A percentile compares a stretch with the other conserved stretches of the same genome.
Evolutionary conservation across 345 rosid genomes (phyloP).

Genomic region (Salix udensis): DNA sequence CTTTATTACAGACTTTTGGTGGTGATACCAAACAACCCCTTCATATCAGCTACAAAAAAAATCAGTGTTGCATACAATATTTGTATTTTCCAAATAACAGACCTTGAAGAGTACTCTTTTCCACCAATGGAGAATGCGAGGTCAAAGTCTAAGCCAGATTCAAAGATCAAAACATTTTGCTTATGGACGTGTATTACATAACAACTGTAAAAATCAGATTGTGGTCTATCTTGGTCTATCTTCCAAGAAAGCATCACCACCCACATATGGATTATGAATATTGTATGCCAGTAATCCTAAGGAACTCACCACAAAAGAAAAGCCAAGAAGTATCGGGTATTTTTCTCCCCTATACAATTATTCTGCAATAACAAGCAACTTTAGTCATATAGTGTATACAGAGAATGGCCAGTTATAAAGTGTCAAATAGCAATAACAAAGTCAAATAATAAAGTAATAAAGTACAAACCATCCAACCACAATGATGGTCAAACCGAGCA

Average conservation of each 20-base stretch:
- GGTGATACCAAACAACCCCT: too few species aligned
- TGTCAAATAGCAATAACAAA: neutral
- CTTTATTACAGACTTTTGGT: too few species aligned
- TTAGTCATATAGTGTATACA: neutral
- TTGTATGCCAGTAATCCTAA: neutral
- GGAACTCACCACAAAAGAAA: slow-evolving; percentile 87
- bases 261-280: neutral
- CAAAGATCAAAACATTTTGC: too few species aligned
- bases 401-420: neutral
- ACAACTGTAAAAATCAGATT: neutral
- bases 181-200: neutral
- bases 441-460: neutral
- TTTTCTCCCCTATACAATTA: slow-evolving; percentile 89
- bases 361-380: slow-evolving; percentile 51
- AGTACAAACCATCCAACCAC: slow-evolving; percentile 89
- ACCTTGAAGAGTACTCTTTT: too few species aligned
- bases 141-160: neutral
- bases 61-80: too few species aligned
- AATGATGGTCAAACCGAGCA: slow-evolving; percentile 95
- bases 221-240: neutral
- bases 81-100: too few species aligned
- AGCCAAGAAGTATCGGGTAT: slow-evolving; percentile 80
- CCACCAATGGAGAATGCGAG: too few species aligned
- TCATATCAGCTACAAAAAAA: too few species aligned
- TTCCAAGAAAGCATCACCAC: neutral